Base-by-base conservation (phyloP, 2,329 filamentous ascomycete species). In the Claviceps digitariae region DNA sequence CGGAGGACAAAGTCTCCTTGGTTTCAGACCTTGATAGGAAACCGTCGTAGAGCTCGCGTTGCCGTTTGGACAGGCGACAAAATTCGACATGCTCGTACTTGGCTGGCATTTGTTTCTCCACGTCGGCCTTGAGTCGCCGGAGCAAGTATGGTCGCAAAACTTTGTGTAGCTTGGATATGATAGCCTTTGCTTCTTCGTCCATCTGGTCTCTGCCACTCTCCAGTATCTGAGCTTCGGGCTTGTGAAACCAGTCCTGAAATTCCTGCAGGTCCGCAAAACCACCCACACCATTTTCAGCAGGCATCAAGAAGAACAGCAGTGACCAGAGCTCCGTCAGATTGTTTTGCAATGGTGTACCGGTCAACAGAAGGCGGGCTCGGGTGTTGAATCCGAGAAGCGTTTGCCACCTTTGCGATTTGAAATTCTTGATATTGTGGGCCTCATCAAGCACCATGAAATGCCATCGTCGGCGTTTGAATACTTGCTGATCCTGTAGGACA, bases 361-460 rank as follows among this genome's bases (percentile, higher is more conserved):
- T 98, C 12, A 98, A 76, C 0, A 98, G 72, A 12, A 98, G 78
- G 36, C 93, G 82, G 29, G 90, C 84, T 57, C 86, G 83, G 0
- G 93, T 97, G 62, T 94, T 91, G 72, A 98, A 94, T 0, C 87
- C 93, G 23, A 98, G 80, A 58, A 98, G 78, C 0, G 90, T 91
- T 67, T 97, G 93, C 90, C 93, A 98, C 58, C 91, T 78, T 67
- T 96, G 90, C 1, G 91, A 96, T 63, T 95, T 90, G 75, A 97
- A 98, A 69, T 98, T 98, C 65, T 98, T 97, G 76, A 98, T 98
- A 70, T 98, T 97, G 73, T 98, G 93, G 0, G 94, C 93, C 71
- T 98, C 93, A 61, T 98, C 93, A 1, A 98, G 79, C 58, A 98
- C 90, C 80, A 98, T 89, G 68, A 97, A 98, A 65, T 97, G 90